Evolutionary conservation across 768 basidiomycete species (phyloP), one percentile per base, ranked within the genome.

Genomic region (Leccinellum albellum): DNA sequence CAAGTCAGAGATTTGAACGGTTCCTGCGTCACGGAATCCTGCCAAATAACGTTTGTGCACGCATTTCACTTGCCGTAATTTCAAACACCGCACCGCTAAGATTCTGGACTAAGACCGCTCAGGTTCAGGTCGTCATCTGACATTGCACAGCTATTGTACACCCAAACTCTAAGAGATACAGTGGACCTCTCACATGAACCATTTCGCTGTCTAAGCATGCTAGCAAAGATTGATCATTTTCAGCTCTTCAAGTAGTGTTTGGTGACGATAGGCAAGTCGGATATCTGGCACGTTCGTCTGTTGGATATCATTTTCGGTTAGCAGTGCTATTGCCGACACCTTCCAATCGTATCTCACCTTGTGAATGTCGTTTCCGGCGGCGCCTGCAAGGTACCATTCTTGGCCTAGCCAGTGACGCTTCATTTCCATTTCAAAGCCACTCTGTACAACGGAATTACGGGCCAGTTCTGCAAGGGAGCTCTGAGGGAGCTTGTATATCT

Each of bases 221-320:
- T 55, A 57, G 51, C 51, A 55, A 12, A 72, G 70, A 9, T 74
- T 70, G 58, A 92, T 84, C 82, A 90, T 81, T 26, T 80, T 79
- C 48, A 97, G 76, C 70, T 98, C 97, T 54, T 91, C 92, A 54
- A 91, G 64, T 33, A 99, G 77, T 1, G 96, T 98, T 62, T 87
- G 84, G 58, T 94, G 87, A n/a, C 97, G 80, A 72, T 90, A 98
- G n/a, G 84, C 85, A 37, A 98, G 79, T 28, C 97, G 84, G 56
- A 87, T 86, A 65, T 97, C 85, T 2, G 97, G 97, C 6, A 99
- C 95, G 64, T 99, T 98, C n/a, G 97, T 98, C 93, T 95, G 55
- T 21, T 24, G 9, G 29, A 2, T 50, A 29, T 59, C 52, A 54
- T 58, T 31, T 17, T 28, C 56, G 46, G 32, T 51, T 42, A 59